Base-by-base conservation (phyloP, 257 asterid species). In the Solanum ossicruentum region DNA sequence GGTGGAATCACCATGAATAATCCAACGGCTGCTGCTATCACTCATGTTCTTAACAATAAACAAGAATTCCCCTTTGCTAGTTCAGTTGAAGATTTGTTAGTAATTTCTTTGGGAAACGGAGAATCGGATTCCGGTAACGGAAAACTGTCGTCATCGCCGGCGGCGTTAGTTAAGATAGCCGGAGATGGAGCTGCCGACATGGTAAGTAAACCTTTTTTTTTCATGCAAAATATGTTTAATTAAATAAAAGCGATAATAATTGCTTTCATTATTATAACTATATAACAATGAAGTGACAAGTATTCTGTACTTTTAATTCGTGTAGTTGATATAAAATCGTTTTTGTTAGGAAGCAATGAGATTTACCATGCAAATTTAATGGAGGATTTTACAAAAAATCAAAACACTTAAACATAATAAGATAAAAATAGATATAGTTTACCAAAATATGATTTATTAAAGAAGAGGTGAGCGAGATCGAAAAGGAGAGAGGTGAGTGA, bases 101-200 rank as follows among this genome's bases (percentile, higher is more conserved):
- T 93, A 8, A 83, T 93, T 28, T 95, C 98, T 0, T 67, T 95
- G n/a, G 98, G 97, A 3, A 90, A 88, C 26, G 94, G 95, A 0
- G 92, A 89, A 45, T 83, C 84, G 17, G 84, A 84, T 32, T 79
- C 91, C 32, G 88, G 21, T 1, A 8, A 43, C 61, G 85, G 85
- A 58, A 89, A 78, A 28, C 17, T 77, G 9, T 47, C 4, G 12
- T 84, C 89, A 12, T 81, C 88, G 17, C 88, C 88, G 73, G 70
- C 82, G 21, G 72, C 88, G 1, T 86, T 85, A 17, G 86, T 92
- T 45, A 84, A 87, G 71, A 90, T 95, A 7, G 95, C 97, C 85
- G 98, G 93, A 8, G 90, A 93, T 58, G 97, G 95, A 32, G 97
- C 97, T 85, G 92, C 97, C 88, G 97, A 95, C 92, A 92, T 93